A percentile compares a stretch with the other conserved stretches of the same genome.
These are phyloP conservation scores for Penicillium occitanis DNA, from an alignment of 2,329 filamentous ascomycete species.

Conservation along the genomic window DNA sequence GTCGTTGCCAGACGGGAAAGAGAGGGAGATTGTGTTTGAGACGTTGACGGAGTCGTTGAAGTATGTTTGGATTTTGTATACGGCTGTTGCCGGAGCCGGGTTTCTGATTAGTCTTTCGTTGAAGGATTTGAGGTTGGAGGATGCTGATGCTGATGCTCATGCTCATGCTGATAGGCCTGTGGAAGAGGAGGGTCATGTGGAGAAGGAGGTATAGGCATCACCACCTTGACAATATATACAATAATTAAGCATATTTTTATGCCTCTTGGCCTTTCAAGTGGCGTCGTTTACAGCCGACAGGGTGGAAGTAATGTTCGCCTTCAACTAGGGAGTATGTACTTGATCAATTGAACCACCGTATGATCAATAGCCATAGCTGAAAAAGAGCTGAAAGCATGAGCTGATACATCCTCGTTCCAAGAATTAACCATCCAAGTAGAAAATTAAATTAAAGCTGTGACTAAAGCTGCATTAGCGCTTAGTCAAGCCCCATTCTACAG, in stretches of 20 bases:
- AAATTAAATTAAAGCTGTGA: background rate
- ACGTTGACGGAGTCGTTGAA: constrained; percentile 46
- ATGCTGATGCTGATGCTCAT: constrained; percentile 22
- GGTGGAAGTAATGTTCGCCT: too few species aligned
- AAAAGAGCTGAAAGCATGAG: background rate
- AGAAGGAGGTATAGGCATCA: background rate
- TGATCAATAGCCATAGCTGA: background rate
- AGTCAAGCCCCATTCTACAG: background rate
- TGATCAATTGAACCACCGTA: too few species aligned
- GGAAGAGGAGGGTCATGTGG: background rate
- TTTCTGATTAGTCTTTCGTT: constrained; percentile 43
- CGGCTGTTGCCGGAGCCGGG: constrained; percentile 36
- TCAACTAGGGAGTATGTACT: too few species aligned
- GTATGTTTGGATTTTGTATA: constrained; percentile 54
- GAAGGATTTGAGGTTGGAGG: constrained; percentile 39
- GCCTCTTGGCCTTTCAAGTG: background rate
- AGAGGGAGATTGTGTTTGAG: constrained; percentile 37
- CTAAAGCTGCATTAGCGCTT: background rate
- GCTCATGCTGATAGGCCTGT: background rate
- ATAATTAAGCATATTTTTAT: background rate
- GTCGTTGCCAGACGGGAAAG: constrained; percentile 29
- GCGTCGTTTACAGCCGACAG: too few species aligned
- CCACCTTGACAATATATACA: background rate
- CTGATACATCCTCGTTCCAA: background rate
- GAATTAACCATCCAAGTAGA: background rate